Conservation (phyloP, 768 basidiomycete species). For the Daedalea quercina region DNA sequence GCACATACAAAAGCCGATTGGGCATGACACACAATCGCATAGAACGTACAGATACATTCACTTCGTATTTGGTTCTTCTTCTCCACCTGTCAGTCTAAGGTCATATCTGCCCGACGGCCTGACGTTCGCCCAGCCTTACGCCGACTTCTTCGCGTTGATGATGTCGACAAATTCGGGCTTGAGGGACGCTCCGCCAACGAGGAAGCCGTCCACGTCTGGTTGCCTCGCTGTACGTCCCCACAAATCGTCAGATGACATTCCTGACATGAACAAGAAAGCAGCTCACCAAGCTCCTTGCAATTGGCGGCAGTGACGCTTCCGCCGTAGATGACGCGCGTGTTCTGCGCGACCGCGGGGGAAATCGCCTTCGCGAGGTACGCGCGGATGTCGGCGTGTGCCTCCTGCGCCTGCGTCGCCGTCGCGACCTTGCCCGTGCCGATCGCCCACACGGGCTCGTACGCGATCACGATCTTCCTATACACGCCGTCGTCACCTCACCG, state of each 20-base stretch:
- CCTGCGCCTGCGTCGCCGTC: slow-evolving; percentile 87
- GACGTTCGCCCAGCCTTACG: no score
- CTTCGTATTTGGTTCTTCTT: no score
- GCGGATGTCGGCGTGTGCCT: slow-evolving; percentile 82
- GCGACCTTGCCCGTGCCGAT: slow-evolving; percentile 98
- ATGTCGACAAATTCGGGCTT: slow-evolving; percentile 96
- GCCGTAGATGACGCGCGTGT: slow-evolving; percentile 89
- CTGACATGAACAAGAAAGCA: slow-evolving; percentile 6
- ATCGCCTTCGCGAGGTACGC: slow-evolving; percentile 60
- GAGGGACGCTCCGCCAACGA: slow-evolving; percentile 95
- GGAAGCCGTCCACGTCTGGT: slow-evolving; percentile 92
- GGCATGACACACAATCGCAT: no score
- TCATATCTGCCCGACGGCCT: no score
- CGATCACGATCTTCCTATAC: slow-evolving; percentile 81
- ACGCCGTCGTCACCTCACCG: background rate
- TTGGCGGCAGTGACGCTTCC: slow-evolving; percentile 91
- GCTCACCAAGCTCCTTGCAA: slow-evolving; percentile 80
- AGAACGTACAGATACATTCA: no score
- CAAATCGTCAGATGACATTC: background rate
- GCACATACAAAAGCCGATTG: no score
- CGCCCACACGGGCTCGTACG: slow-evolving; percentile 99
- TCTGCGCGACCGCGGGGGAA: slow-evolving; percentile 60
- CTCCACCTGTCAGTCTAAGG: no score
- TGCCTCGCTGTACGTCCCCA: slow-evolving; percentile 46
- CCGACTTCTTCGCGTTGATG: slow-evolving; percentile 58